These are phyloP conservation scores for Staphylotrichum tortipilum DNA, from an alignment of 495 filamentous ascomycete species.

Conservation along the genomic window DNA sequence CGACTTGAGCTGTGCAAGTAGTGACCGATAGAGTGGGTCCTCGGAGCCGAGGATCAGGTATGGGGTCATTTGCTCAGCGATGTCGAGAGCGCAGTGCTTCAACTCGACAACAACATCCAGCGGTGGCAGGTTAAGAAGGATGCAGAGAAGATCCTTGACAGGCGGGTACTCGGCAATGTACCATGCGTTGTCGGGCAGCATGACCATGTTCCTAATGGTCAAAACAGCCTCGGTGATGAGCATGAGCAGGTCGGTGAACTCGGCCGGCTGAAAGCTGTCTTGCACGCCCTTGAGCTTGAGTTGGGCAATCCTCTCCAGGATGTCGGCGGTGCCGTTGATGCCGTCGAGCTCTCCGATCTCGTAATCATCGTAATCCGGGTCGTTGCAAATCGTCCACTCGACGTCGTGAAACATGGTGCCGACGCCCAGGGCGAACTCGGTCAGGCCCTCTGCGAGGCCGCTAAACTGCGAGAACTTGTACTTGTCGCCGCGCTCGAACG, in stretches of 20 bases:
- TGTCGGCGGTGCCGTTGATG: conserved; percentile 64
- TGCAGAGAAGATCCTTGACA: conserved; percentile 70
- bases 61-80: conserved; percentile 81
- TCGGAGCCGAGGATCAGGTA: conserved; percentile 61
- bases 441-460: conserved; percentile 79
- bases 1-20: conserved; percentile 61
- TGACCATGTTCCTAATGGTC: conserved; percentile 86
- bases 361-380: conserved; percentile 43
- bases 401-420: conserved; percentile 69
- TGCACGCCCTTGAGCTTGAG: conserved; percentile 44
- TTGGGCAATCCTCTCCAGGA: conserved; percentile 56
- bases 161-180: conserved; percentile 66
- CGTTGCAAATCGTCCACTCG: conserved; percentile 71
- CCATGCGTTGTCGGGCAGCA: conserved; percentile 77
- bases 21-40: conserved; percentile 69
- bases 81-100: conserved; percentile 86
- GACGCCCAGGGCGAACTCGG: conserved; percentile 70
- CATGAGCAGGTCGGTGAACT: conserved; percentile 60
- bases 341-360: conserved; percentile 58
- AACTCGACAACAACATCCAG: conserved; percentile 71
- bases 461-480: conserved; percentile 89
- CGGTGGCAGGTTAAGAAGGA: conserved; percentile 69
- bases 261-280: conserved; percentile 67
- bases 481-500: conserved; percentile 87
- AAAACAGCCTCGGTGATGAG: conserved; percentile 80